These are phyloP conservation scores for Aspergillus persii DNA, from an alignment of 2,329 filamentous ascomycete species.

Conservation along the genomic window DNA sequence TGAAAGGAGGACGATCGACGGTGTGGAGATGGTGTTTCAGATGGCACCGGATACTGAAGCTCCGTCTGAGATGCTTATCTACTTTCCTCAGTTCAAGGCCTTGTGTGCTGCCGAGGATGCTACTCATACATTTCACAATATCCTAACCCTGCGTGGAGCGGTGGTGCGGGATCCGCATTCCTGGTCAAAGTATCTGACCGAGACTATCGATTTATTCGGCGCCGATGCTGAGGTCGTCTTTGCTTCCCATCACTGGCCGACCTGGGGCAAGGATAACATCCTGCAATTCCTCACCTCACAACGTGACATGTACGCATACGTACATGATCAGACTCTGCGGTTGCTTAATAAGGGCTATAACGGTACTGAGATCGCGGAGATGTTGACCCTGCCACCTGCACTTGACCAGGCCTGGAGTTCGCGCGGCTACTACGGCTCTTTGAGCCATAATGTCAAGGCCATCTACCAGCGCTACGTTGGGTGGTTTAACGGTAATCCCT, in stretches of 20 bases:
- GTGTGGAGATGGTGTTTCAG: constrained; percentile 42
- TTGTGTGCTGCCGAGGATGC: constrained; percentile 41
- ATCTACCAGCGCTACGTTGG: constrained; percentile 37
- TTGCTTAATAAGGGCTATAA: constrained; percentile 38
- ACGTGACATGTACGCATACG: constrained; percentile 40
- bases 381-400: constrained; percentile 29
- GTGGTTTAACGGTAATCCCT: constrained; percentile 36
- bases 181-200: constrained; percentile 40
- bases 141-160: constrained; percentile 43
- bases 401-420: constrained; percentile 28
- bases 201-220: constrained; percentile 33
- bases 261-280: constrained; percentile 32
- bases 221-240: constrained; percentile 34
- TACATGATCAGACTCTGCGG: constrained; percentile 42
- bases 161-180: constrained; percentile 40
- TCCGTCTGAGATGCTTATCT: constrained; percentile 43
- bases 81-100: constrained; percentile 38
- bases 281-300: constrained; percentile 32
- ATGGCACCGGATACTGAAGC: constrained; percentile 44
- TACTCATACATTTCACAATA: constrained; percentile 44
- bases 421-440: constrained; percentile 38
- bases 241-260: constrained; percentile 42
- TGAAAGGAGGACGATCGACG: constrained; percentile 31
- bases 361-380: constrained; percentile 39
- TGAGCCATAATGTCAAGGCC: constrained; percentile 42